Evolutionary conservation across 1,284 basidiomycete genomes (phyloP).

Genomic region (Erythrobasidium hasegawianum): DNA sequence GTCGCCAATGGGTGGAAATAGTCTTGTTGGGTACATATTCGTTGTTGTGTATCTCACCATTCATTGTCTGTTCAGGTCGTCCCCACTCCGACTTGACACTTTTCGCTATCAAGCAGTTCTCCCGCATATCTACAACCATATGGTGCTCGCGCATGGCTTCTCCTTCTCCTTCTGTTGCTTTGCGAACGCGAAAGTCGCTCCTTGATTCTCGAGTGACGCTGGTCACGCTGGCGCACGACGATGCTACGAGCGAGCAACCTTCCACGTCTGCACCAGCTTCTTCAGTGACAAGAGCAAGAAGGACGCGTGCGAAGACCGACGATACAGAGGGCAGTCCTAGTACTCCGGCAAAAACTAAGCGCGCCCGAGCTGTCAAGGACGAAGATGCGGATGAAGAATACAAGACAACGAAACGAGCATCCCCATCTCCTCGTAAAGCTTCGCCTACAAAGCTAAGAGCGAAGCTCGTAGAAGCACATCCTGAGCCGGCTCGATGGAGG

Average conservation of each 20-base stretch:
- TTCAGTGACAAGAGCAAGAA: background rate
- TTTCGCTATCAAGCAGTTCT: too few species aligned
- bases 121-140: too few species aligned
- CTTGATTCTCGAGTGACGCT: conserved; percentile 39
- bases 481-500: conserved; percentile 67
- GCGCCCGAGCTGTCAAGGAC: conserved; percentile 18
- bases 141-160: too few species aligned
- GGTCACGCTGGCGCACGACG: conserved; percentile 12
- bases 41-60: too few species aligned
- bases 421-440: conserved; percentile 5
- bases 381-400: conserved; percentile 12
- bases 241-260: background rate
- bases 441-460: conserved; percentile 26
- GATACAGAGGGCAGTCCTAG: background rate
- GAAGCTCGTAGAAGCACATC: conserved; percentile 58
- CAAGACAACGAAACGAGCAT: conserved; percentile 8
- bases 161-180: background rate
- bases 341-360: background rate
- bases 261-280: background rate
- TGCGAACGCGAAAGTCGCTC: conserved; percentile 35
- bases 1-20: background rate
- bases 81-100: too few species aligned
- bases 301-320: conserved; percentile 1
- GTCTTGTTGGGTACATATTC: too few species aligned
- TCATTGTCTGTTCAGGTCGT: too few species aligned